Base-by-base conservation (phyloP, 768 basidiomycete genomes). In the Cyathus striatus region DNA sequence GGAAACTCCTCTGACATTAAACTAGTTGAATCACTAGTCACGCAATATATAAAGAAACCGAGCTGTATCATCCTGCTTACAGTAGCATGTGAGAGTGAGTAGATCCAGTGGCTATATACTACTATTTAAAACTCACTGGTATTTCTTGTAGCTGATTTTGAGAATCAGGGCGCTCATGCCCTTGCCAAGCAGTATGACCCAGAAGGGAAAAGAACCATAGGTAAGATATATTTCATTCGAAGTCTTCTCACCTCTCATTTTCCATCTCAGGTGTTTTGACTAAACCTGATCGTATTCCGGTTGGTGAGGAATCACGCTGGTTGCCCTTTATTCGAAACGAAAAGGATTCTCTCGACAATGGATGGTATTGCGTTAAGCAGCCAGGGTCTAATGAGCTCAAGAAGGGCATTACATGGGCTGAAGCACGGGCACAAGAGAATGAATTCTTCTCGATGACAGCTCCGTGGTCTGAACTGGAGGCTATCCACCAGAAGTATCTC, bases 121-220 rank as follows among this genome's bases (percentile, higher is more conserved):
- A n/a, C n/a, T n/a, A n/a, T n/a, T n/a, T n/a, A n/a, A n/a, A n/a
- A n/a, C n/a, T 22, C 9, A 23, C 17, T n/a, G 17, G 22, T n/a
- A n/a, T n/a, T n/a, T 40, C 9, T 22, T n/a, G 20, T 25, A 40
- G 42, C 42, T 6, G 84, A 86, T 42, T 82, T 81, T n/a, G 79
- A 84, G 49, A 86, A 82, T 27, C 83, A 86, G 54, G 78, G 76
- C 0, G 83, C 83, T 0, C 75, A 79, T 42, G 62, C 69, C 26
- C 58, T 86, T 0, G 76, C 80, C 0, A 77, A 75, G 48, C 32
- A 57, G 21, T 58, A 69, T 38, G 83, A 85, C 47, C 73, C 75
- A 0, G 58, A 69, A 0, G 81, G 83, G 0, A 64, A 64, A 38
- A 70, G 83, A 12, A 86, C 83, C 0, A 76, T 86, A 12, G 82